These are phyloP conservation scores for Pythium folliculosum DNA, from an alignment of 352 stramenopile genomes.

Conservation along the genomic window DNA sequence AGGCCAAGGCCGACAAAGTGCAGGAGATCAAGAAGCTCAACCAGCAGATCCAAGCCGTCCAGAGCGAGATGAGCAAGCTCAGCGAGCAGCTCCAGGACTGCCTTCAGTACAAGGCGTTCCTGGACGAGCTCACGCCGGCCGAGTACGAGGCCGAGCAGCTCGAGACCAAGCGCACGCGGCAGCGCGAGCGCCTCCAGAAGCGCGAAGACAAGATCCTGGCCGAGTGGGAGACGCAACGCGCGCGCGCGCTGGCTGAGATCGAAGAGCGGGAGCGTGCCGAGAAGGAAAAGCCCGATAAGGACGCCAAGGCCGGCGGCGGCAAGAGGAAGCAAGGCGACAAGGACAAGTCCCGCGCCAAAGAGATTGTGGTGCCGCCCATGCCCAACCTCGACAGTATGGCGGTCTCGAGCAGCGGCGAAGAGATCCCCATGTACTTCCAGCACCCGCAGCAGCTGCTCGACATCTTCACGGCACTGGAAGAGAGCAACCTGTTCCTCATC, in stretches of 20 bases:
- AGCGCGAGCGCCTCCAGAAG: conserved; percentile 62
- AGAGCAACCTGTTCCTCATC: conserved; percentile 96
- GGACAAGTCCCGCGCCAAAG: conserved; percentile 48
- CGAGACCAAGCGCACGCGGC: conserved; percentile 66
- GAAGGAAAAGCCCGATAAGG: conserved; percentile 65
- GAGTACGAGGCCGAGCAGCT: conserved; percentile 87
- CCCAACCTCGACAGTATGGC: conserved; percentile 67
- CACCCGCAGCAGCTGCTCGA: conserved; percentile 92
- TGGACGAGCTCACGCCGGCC: conserved; percentile 89
- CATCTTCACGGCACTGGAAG: conserved; percentile 93
- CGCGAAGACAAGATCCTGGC: conserved; percentile 69
- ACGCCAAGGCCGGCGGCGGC: conserved; percentile 28
- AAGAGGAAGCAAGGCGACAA: conserved; percentile 46
- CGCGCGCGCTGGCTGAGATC: conserved; percentile 58
- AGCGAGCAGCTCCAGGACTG: conserved; percentile 94
- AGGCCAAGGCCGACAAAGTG: conserved; percentile 92
- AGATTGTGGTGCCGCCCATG: conserved; percentile 56
- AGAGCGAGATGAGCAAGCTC: conserved; percentile 94
- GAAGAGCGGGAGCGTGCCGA: conserved; percentile 65
- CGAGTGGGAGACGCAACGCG: conserved; percentile 66
- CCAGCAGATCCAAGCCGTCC: conserved; percentile 93
- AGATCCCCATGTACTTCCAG: conserved; percentile 96
- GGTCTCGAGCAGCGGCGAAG: conserved; percentile 83
- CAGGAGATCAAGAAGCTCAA: conserved; percentile 96
- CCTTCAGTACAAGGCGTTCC: conserved; percentile 92